Base-by-base conservation (phyloP, 805 yeast species). In the Kuraishia capsulata region DNA sequence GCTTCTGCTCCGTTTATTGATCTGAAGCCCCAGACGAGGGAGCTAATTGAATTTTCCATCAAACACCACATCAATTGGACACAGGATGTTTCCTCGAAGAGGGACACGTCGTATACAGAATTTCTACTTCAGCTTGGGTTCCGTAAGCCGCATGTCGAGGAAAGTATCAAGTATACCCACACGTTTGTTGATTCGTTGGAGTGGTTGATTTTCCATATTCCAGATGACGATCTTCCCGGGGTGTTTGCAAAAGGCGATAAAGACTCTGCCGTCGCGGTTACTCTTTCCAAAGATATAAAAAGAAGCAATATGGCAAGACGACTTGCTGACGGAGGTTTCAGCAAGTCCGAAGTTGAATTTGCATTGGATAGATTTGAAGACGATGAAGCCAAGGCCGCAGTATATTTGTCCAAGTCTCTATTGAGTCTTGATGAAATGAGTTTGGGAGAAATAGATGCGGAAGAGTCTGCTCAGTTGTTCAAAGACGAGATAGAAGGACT, bases 211-310 rank as follows among this genome's bases (percentile, higher is more conserved):
- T 79, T 89, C 46, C 92, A 90, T 51, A 74, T 90, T 3, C 97
- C 97, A 0, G 97, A 92, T 45, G 97, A 89, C 52, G 98, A 90
- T 50, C 62, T 90, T 24, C 98, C 98, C 0, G 47, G 60, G 0
- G 62, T 67, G 35, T 83, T 83, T 49, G 67, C 70, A 14, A 76
- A 78, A 43, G 61, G 73, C 30, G 67, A 69, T 18, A 69, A 68
- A 33, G 87, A 79, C 47, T 64, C 81, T 0, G 73, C 71, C 35
- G 70, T 78, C 19, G 67, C 71, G 38, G 64, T 82, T 31, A 82
- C 72, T 43, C 59, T 70, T 25, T 61, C 80, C 3, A 68, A 67
- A 9, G 71, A 76, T 45, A 50, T 78, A 29, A 65, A 69, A 38
- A 51, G 56, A n/a, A 86, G 84, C 53, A 69, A 77, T 43, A 61